Conservation (phyloP, 2,329 filamentous ascomycete species). For the Fusarium hostae region DNA sequence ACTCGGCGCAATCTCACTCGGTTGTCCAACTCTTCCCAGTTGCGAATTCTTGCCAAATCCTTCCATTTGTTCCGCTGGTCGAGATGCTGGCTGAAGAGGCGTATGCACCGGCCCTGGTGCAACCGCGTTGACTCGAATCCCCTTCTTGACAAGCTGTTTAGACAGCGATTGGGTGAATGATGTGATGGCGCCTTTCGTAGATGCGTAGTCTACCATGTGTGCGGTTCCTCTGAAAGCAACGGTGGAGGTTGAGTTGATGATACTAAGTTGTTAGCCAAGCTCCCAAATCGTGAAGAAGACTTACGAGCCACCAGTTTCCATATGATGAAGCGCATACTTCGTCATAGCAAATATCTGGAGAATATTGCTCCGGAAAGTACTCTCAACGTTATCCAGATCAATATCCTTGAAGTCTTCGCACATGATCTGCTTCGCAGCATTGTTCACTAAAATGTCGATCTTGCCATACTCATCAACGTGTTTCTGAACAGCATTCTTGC, state of each 20-base stretch:
- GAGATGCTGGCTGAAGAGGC: constrained; percentile 56
- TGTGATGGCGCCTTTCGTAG: constrained; percentile 68
- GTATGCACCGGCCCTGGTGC: constrained; percentile 58
- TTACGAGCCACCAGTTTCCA: constrained; percentile 60
- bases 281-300: constrained; percentile 22
- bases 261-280: constrained; percentile 47
- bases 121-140: constrained; percentile 65
- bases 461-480: constrained; percentile 61
- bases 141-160: constrained; percentile 63
- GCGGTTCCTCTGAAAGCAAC: constrained; percentile 64
- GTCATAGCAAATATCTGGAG: constrained; percentile 69
- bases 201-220: constrained; percentile 64
- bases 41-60: constrained; percentile 53
- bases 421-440: constrained; percentile 67
- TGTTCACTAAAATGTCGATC: constrained; percentile 67
- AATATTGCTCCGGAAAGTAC: constrained; percentile 67
- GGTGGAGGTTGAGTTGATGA: constrained; percentile 67
- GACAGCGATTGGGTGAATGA: constrained; percentile 65
- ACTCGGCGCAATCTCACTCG: constrained; percentile 56
- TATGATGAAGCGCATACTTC: constrained; percentile 66
- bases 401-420: constrained; percentile 64
- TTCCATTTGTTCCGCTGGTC: constrained; percentile 58
- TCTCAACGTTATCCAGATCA: constrained; percentile 64
- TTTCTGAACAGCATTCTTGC: constrained; percentile 61
- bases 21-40: constrained; percentile 55